phyloP scores from a whole-genome alignment of 2,329 filamentous ascomycete species.

The Scortechinia acanthostroma region DNA sequence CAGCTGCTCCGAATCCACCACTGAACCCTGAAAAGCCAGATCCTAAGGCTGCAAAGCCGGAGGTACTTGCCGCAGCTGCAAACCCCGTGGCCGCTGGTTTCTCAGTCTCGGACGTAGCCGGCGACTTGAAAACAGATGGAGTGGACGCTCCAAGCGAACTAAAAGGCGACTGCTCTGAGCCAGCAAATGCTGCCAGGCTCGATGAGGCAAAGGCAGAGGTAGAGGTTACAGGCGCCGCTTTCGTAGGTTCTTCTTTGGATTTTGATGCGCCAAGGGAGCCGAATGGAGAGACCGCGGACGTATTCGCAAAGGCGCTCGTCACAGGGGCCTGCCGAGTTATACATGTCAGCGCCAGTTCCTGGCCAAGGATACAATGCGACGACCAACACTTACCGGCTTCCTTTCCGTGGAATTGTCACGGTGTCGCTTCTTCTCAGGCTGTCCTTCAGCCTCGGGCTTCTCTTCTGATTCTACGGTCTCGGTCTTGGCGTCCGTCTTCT shows the following conservation, averaged over 20 bases:
- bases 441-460: constrained; percentile 18
- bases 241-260: background rate
- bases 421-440: constrained; percentile 30
- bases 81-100: background rate
- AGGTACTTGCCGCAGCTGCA: background rate
- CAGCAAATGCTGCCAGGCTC: background rate
- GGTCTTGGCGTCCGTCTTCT: background rate
- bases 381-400: constrained; percentile 10
- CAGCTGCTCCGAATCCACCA: constrained; percentile 20
- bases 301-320: constrained; percentile 29
- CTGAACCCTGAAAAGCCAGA: background rate
- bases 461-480: constrained; percentile 21
- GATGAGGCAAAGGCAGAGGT: constrained; percentile 1
- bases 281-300: constrained; percentile 30
- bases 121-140: background rate
- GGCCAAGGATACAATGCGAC: background rate
- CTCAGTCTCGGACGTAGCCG: background rate
- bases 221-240: background rate
- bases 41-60: background rate
- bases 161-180: background rate
- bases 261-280: constrained; percentile 13
- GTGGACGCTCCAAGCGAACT: background rate
- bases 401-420: constrained; percentile 28
- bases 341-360: background rate
- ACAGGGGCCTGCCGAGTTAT: background rate